Base-by-base conservation (phyloP, 1,284 basidiomycete genomes). In the Schizophyllum commune region DNA sequence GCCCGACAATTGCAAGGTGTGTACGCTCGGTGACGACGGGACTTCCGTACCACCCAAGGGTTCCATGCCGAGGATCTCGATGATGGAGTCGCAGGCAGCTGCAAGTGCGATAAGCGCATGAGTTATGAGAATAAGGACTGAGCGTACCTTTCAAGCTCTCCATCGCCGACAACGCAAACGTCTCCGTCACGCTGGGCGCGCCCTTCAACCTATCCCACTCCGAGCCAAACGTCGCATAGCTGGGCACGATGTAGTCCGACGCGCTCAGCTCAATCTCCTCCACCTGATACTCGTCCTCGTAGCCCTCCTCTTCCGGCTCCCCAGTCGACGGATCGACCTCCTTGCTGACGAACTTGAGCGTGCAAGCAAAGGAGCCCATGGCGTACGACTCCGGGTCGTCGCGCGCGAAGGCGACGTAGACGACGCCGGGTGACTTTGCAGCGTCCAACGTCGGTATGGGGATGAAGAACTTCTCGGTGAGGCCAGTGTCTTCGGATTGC, bases 231-330 rank as follows among this genome's bases (percentile, higher is more conserved):
- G 92, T 92, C 52, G 87, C 88, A 71, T 98, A 98, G 65, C 84
- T 94, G 17, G 95, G 95, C 57, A 94, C 80, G 70, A 99, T 92
- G 75, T 98, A 99, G 75, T 95, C 92, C 32, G 89, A 88, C 4
- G 92, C 94, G 61, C 89, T 88, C 57, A 99, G 79, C 71, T 98
- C 97, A 61, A 98, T 85, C 66, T 98, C 97, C 75, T 98, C 96
- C 53, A 98, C 81, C 74, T 95, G 92, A 76, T 99, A 99, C 75
- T 99, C 96, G 78, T 99, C 97, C 72, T 95, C 92, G 75, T 99
- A 99, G 6, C 97, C 97, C 66, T 98, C 96, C 67, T 93, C 94
- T 74, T 99, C 97, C 13, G 97, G 96, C 73, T 95, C 91, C 59
- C 96, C 96, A n/a, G 91, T 96, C 27, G 89, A 81, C 15, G 97